These are phyloP conservation scores for Rhododendron vialii DNA, from an alignment of 148 eudicot genomes.

Conservation along the genomic window DNA sequence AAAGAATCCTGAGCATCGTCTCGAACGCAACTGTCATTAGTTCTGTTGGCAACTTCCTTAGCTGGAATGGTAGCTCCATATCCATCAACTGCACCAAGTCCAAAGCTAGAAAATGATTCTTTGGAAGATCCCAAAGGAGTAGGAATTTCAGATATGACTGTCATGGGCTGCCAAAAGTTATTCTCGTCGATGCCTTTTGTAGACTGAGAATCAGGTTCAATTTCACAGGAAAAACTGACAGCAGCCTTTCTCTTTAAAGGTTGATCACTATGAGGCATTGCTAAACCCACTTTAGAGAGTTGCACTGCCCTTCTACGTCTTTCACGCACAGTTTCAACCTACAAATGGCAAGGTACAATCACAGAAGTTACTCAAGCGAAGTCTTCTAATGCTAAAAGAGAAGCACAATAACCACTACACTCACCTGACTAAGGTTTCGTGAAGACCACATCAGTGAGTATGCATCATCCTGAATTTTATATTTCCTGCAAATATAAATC, in stretches of 20 bases:
- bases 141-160: not conserved
- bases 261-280: constrained; percentile 20
- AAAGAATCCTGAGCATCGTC: constrained; percentile 17
- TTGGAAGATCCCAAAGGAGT: constrained; percentile 19
- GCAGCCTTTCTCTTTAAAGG: constrained; percentile 15
- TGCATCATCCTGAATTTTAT: constrained; percentile 54
- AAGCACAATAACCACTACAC: constrained; percentile 4
- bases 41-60: constrained; percentile 25
- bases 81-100: constrained; percentile 13
- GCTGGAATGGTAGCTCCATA: constrained; percentile 7
- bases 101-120: constrained; percentile 13
- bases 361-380: not conserved
- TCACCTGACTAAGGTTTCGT: constrained; percentile 76
- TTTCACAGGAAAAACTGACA: too few species aligned
- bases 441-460: constrained; percentile 69
- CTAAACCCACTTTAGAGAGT: constrained; percentile 61
- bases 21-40: constrained; percentile 4
- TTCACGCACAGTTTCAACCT: constrained; percentile 68
- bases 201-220: too few species aligned
- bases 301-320: constrained; percentile 67
- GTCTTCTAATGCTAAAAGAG: not conserved
- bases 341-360: constrained; percentile 4
- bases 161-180: not conserved
- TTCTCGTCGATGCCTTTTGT: too few species aligned
- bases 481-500: constrained; percentile 49